These are phyloP conservation scores for Emericellopsis cladophorae DNA, from an alignment of 2,329 filamentous ascomycete species.

Conservation along the genomic window DNA sequence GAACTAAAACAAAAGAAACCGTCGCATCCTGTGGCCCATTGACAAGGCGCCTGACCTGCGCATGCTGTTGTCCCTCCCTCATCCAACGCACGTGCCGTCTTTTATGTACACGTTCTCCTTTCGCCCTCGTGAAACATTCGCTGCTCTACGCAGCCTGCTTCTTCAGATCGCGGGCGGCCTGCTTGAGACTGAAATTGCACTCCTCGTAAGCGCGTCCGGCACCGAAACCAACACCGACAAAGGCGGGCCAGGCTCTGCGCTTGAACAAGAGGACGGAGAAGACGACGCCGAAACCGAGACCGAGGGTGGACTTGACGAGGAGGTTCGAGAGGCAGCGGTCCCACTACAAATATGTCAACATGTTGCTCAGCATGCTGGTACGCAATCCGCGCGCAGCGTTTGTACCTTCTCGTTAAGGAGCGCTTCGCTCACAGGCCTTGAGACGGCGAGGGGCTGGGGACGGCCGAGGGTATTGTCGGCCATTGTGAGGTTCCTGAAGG, in stretches of 20 bases:
- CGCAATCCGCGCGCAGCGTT: neutral
- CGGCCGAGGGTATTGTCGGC: conserved; percentile 32
- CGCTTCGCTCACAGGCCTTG: conserved; percentile 90
- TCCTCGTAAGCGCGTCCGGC: conserved; percentile 96
- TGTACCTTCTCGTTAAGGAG: conserved; percentile 97
- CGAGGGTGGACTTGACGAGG: conserved; percentile 91
- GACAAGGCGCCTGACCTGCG: too few relatives aligned
- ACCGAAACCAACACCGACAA: conserved; percentile 86
- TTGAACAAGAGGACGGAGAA: conserved; percentile 98
- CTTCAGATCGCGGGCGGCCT: conserved; percentile 45
- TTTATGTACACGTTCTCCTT: too few relatives aligned
- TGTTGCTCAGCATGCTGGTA: neutral
- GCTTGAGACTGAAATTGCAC: conserved; percentile 72
- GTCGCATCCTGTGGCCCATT: too few relatives aligned
- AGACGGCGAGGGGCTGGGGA: conserved; percentile 49
- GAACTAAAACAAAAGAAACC: too few relatives aligned
- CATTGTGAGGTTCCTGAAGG: conserved; percentile 25
- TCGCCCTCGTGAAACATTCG: neutral
- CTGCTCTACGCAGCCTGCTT: conserved; percentile 9
- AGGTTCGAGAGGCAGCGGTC: conserved; percentile 96
- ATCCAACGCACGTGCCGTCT: too few relatives aligned
- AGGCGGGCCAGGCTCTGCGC: conserved; percentile 95
- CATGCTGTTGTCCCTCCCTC: too few relatives aligned
- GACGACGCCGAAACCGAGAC: conserved; percentile 93
- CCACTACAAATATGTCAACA: conserved; percentile 51